Evolutionary conservation across 2,329 filamentous ascomycete species (phyloP), one percentile per base, ranked within the genome.

Genomic region (Aspergillus sp.): DNA sequence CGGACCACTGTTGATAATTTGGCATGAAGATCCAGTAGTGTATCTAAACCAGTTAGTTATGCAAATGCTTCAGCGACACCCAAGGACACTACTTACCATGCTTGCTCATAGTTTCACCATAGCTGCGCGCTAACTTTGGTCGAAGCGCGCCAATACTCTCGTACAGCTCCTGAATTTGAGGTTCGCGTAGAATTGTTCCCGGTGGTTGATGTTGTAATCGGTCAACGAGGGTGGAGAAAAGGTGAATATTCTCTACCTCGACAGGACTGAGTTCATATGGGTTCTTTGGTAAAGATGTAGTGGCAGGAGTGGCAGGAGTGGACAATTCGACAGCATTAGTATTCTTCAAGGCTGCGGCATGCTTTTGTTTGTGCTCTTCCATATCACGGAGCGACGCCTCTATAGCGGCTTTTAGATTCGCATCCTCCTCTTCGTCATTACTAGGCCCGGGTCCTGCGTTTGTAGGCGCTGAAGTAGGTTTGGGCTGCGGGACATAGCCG

Each of bases 41-140:
- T 95, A 73, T 99, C 93, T 95, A 61, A 8, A 14, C 12, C 21
- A 27, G 44, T 73, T 58, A 74, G 66, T 39, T 50, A 53, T 52
- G 12, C 17, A 25, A 44, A 12, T 14, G 7, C 40, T 43, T 43
- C 7, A 25, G 8, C 14, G 27, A 39, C n/a, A 46, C 12, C 19
- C 11, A 5, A n/a, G 15, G 19, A 37, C 27, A 27, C 77, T 79
- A 91, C 91, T 77, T 79, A 91, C 91, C 93, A 74, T 98, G 95
- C 76, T 99, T 99, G 84, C 95, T 98, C 95, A 99, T 98, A 0
- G 95, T 97, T 78, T 99, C 95, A 55, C 95, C 95, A 71, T 98
- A 97, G 0, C 93, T 97, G 57, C 95, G 86, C 4, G 95, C 95
- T 55, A 99, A 81, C 74, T 99, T 99, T 1, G 95, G 95, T 50